A percentile compares a stretch with the other conserved stretches of the same genome.
Evolutionary conservation across 2,329 filamentous ascomycete species (phyloP).

Genomic region (Penicillium sp.): DNA sequence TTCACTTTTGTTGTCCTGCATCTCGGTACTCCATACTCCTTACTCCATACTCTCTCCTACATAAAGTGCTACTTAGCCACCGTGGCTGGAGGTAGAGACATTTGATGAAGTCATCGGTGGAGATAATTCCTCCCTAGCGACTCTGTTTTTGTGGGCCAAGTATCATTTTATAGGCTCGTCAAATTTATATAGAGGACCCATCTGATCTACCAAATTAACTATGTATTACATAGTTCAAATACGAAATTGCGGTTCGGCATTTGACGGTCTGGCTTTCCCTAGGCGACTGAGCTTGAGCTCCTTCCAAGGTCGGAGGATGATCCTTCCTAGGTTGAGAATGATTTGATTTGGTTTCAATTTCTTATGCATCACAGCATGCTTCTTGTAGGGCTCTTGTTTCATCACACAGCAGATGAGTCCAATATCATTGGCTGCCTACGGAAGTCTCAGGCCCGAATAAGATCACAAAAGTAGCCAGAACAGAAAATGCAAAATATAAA

Average conservation of each 20-base stretch:
- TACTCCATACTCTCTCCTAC: background rate
- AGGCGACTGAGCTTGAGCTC: background rate
- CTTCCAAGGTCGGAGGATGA: background rate
- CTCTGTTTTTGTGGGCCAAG: background rate
- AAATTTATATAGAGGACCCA: constrained; percentile 5
- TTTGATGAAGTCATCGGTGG: constrained; percentile 20
- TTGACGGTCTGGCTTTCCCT: constrained; percentile 1
- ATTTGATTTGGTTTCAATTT: background rate
- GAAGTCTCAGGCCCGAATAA: background rate
- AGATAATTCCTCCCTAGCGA: constrained; percentile 3
- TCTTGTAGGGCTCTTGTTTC: background rate
- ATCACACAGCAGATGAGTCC: background rate
- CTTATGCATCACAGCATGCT: background rate
- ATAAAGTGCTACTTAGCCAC: constrained; percentile 20
- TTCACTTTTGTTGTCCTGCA: constrained; percentile 7
- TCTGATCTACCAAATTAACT: background rate
- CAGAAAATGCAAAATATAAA: background rate
- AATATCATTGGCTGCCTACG: background rate
- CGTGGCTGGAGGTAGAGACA: constrained; percentile 20
- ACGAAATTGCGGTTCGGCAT: too few species aligned
- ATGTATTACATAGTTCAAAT: too few species aligned
- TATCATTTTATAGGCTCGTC: constrained; percentile 17
- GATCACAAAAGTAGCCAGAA: too few species aligned
- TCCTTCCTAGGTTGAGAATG: background rate
- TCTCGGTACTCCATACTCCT: too few species aligned